Base-by-base conservation (phyloP, 2,329 filamentous ascomycete species). In the Aspergillus transmontanensis region DNA sequence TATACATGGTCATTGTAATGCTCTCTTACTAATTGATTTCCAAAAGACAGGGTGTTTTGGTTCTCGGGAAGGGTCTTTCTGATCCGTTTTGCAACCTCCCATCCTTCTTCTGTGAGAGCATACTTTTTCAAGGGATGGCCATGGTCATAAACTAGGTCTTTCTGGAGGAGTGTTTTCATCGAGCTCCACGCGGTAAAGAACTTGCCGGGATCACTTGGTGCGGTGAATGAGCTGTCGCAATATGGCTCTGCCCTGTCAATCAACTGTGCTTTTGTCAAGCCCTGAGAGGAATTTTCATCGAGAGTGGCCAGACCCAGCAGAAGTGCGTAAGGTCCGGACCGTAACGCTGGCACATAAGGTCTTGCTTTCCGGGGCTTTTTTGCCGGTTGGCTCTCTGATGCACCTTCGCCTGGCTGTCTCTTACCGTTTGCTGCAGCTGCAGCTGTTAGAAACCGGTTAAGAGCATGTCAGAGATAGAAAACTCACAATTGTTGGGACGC, bases 101-200 rank as follows among this genome's bases (percentile, higher is more conserved):
- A 91, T 4, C 92, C 92, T 64, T 92, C 89, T 36, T 94, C 90
- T 0, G 91, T 92, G 41, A 95, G 79, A 2, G 83, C 82, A 72
- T 93, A 95, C 67, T 85, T 87, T 64, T 87, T 85, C 21, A 87
- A 76, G 0, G 90, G 91, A 19, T 89, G 83, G 0, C 90, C 89
- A 59, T 87, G 87, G 68, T 91, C 89, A 61, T 88, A 89, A 0
- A 94, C 90, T 4, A 94, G 79, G 62, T 93, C 90, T 72, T 94
- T 93, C 59, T 87, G 83, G 6, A 89, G 69, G 36, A 95, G 79
- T 0, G 89, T 92, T 73, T 91, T 92, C 85, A 94, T 93, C 1
- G 91, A 93, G 71, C 86, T 90, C 91, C 91, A 95, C 0, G 92
- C 92, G 0, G 91, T 94, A 69, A 92, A 91, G 70, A 86, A 91